Evolutionary conservation across 2,329 filamentous ascomycete genomes (phyloP).

Genomic region (Chaetomium sp.): DNA sequence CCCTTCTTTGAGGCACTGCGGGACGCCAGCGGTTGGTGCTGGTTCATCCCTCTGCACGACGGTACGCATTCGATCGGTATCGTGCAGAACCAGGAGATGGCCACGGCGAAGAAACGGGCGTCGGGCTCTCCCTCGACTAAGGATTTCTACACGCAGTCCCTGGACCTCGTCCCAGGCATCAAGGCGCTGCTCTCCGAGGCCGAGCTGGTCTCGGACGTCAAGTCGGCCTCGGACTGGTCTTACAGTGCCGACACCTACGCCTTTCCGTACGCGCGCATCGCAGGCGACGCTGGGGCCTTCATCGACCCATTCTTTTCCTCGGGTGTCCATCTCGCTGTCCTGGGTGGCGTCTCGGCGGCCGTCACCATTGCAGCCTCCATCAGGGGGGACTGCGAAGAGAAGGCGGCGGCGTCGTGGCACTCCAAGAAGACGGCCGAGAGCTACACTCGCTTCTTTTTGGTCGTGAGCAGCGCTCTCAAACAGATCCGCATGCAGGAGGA

Average conservation of each 20-base stretch:
- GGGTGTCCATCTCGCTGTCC: slow-evolving; percentile 50
- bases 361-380: slow-evolving; percentile 41
- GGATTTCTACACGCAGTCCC: slow-evolving; percentile 42
- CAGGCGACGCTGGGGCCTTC: slow-evolving; percentile 52
- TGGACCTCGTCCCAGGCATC: slow-evolving; percentile 42
- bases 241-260: slow-evolving; percentile 50
- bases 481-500: slow-evolving; percentile 2
- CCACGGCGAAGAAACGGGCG: slow-evolving; percentile 15
- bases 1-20: slow-evolving; percentile 50
- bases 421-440: slow-evolving; percentile 7
- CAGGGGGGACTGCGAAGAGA: not conserved
- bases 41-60: slow-evolving; percentile 54
- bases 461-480: slow-evolving; percentile 4
- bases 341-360: slow-evolving; percentile 49
- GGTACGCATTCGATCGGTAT: slow-evolving; percentile 48
- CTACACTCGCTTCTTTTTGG: slow-evolving; percentile 3
- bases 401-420: slow-evolving; percentile 5
- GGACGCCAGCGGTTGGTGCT: slow-evolving; percentile 53
- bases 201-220: slow-evolving; percentile 41
- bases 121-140: slow-evolving; percentile 18
- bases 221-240: slow-evolving; percentile 51
- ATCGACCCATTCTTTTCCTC: slow-evolving; percentile 54
- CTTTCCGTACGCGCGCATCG: slow-evolving; percentile 44
- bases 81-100: slow-evolving; percentile 42
- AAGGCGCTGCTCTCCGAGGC: slow-evolving; percentile 29